Percentiles rank a stretch among this genome's conserved stretches.
Evolutionary conservation across 257 asterid genomes (phyloP).

Genomic region (Solanum bukasovii): DNA sequence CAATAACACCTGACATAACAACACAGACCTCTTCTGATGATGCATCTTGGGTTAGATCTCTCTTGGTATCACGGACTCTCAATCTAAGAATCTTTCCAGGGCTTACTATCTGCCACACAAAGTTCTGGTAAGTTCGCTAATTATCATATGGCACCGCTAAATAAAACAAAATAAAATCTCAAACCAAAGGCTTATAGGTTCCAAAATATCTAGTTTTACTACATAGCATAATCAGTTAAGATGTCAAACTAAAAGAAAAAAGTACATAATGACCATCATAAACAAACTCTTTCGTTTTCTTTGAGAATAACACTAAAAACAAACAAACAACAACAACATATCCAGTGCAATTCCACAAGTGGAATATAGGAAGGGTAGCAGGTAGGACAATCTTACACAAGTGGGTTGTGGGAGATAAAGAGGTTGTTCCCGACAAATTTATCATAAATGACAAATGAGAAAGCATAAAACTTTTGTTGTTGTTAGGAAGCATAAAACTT

Average conservation of each 20-base stretch:
- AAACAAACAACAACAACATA: neutral
- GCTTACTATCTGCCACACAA: slow-evolving; percentile 53
- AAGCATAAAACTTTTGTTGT: neutral
- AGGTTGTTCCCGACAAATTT: neutral
- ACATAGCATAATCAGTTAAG: neutral
- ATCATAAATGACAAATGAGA: neutral
- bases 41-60: slow-evolving; percentile 44
- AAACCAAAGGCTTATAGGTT: neutral
- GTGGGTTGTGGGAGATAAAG: neutral
- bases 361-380: neutral
- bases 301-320: neutral
- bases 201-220: neutral
- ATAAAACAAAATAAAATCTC: neutral
- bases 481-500: neutral
- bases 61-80: slow-evolving; percentile 71
- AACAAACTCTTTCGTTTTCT: neutral
- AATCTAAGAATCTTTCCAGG: slow-evolving; percentile 63
- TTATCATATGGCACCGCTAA: neutral
- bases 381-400: neutral
- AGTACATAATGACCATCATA: neutral
- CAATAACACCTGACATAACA: slow-evolving; percentile 74
- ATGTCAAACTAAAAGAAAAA: neutral
- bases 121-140: neutral
- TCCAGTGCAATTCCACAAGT: neutral
- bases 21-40: slow-evolving; percentile 78